These are phyloP conservation scores for Termitomyces sp. DNA, from an alignment of 768 basidiomycete species.

Conservation along the genomic window DNA sequence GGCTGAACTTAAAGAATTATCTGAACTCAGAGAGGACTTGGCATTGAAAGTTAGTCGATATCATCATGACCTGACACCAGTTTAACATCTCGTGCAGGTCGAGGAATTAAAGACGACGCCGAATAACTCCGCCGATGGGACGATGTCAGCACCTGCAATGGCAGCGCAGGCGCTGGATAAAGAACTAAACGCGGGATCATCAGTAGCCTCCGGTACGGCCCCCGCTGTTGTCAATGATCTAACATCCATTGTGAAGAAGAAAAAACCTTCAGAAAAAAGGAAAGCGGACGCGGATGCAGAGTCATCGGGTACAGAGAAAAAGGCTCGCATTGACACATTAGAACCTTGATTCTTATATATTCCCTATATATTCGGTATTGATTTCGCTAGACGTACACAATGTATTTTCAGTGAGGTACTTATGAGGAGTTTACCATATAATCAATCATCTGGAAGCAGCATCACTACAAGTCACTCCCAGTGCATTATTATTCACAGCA, in stretches of 20 bases:
- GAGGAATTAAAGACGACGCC: conserved; percentile 88
- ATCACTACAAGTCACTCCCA: conserved; percentile 24
- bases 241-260: conserved; percentile 87
- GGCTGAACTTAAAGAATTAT: conserved; percentile 75
- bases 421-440: background rate
- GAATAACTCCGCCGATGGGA: conserved; percentile 41
- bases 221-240: conserved; percentile 69
- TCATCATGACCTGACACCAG: background rate
- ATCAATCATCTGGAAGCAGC: conserved; percentile 15
- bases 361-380: conserved; percentile 1
- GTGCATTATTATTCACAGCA: conserved; percentile 20
- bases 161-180: conserved; percentile 69
- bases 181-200: conserved; percentile 52
- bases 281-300: conserved; percentile 64
- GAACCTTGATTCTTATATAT: conserved; percentile 15
- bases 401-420: background rate
- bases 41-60: conserved; percentile 64
- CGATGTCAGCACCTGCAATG: conserved; percentile 60
- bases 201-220: conserved; percentile 29
- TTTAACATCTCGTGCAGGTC: conserved; percentile 47
- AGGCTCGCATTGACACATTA: conserved; percentile 51
- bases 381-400: background rate
- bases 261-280: conserved; percentile 55
- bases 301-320: conserved; percentile 54
- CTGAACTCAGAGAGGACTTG: conserved; percentile 74